phyloP scores from a whole-genome alignment of 352 stramenopile species.

The Phytopythium kandeliae region DNA sequence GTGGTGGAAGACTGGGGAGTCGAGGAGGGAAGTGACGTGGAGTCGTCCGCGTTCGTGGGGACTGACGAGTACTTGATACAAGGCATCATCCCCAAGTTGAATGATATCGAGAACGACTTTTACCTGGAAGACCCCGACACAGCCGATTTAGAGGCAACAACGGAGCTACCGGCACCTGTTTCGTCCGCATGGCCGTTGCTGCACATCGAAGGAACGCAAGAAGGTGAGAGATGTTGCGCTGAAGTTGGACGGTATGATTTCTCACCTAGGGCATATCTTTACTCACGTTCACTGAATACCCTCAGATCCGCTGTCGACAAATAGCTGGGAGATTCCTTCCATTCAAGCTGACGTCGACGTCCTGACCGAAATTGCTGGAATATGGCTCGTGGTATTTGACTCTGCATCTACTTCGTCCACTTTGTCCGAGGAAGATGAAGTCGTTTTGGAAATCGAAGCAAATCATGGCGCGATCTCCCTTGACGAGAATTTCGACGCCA shows the following conservation, averaged over 20 bases:
- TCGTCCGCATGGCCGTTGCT: constrained; percentile 1
- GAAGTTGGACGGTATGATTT: neutral
- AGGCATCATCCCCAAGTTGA: neutral
- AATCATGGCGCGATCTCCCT: constrained; percentile 11
- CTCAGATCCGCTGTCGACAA: constrained; percentile 12
- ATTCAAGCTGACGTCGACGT: constrained; percentile 11
- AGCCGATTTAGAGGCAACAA: neutral
- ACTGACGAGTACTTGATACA: neutral
- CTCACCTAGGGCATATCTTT: neutral
- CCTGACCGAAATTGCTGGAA: constrained; percentile 2
- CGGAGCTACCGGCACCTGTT: neutral
- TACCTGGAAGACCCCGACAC: neutral
- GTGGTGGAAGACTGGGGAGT: neutral
- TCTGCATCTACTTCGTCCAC: neutral
- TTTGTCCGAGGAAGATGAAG: neutral
- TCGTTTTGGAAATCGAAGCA: constrained; percentile 10
- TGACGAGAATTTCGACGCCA: neutral
- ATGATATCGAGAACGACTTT: neutral
- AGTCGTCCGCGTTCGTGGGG: neutral
- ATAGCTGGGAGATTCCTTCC: constrained; percentile 12
- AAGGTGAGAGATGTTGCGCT: constrained; percentile 8
- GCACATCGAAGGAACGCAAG: constrained; percentile 13
- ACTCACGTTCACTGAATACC: neutral
- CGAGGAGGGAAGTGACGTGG: neutral
- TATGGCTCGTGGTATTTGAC: constrained; percentile 8